Conservation (phyloP, 2,329 filamentous ascomycete genomes). For the Ophiostoma ulmi region DNA sequence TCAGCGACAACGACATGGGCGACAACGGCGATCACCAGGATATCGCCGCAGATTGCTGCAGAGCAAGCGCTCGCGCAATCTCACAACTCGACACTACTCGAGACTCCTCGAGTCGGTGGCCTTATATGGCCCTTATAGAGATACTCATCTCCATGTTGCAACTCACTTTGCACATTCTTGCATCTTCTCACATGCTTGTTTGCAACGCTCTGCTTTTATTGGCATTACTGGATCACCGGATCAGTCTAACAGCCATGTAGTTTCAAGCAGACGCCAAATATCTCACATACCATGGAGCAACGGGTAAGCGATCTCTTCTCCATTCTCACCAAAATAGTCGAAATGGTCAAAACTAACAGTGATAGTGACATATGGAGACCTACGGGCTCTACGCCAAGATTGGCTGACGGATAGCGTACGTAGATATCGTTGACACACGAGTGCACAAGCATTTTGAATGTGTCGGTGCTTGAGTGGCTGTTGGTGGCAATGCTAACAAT, state of each 20-base stretch:
- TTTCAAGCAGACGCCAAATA: slow-evolving; percentile 19
- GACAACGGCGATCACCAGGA: neutral
- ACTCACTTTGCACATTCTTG: no score
- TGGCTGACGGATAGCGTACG: slow-evolving; percentile 94
- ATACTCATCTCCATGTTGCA: neutral
- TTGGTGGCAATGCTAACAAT: slow-evolving; percentile 27
- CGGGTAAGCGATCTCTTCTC: neutral
- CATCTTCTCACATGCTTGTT: no score
- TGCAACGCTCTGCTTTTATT: neutral
- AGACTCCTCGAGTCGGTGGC: no score
- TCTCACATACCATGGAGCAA: slow-evolving; percentile 20
- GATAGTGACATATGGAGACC: slow-evolving; percentile 79
- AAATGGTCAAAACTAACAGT: neutral
- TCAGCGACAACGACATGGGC: neutral
- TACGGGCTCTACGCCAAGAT: slow-evolving; percentile 81
- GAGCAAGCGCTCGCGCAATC: neutral
- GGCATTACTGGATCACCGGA: neutral
- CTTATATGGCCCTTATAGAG: no score
- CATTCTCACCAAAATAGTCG: neutral
- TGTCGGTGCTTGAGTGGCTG: no score
- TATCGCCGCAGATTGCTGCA: neutral
- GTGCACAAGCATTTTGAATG: neutral
- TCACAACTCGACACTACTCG: neutral
- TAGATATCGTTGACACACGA: slow-evolving; percentile 23
- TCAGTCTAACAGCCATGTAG: neutral